phyloP scores from a whole-genome alignment of 73 alveolate species.

The Urostyla sp. region DNA sequence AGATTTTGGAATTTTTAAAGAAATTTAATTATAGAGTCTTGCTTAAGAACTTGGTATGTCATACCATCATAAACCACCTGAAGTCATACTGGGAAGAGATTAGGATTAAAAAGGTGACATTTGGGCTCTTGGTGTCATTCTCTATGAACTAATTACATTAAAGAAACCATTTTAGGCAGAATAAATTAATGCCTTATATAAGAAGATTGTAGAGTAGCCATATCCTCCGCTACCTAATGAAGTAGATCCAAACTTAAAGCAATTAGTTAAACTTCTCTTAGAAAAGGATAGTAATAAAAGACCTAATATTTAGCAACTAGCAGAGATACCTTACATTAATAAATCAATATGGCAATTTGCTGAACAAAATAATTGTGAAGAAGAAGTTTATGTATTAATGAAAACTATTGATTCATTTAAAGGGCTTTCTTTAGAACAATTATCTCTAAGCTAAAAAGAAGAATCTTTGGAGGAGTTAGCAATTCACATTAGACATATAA shows the following conservation, averaged over 20 bases:
- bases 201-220: constrained; percentile 69
- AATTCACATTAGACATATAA: constrained; percentile 51
- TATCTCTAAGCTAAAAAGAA: too few species aligned
- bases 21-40: constrained; percentile 84
- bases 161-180: constrained; percentile 95
- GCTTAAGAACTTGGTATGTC: constrained; percentile 89
- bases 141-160: constrained; percentile 93
- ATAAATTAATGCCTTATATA: constrained; percentile 69
- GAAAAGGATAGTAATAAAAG: constrained; percentile 88
- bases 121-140: constrained; percentile 98
- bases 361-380: constrained; percentile 64
- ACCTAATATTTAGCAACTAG: constrained; percentile 91
- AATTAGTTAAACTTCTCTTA: constrained; percentile 72
- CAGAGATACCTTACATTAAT: constrained; percentile 77
- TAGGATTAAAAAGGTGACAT: constrained; percentile 97
- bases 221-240: constrained; percentile 71
- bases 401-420: too few species aligned
- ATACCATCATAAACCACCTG: constrained; percentile 98
- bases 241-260: constrained; percentile 61
- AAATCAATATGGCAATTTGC: constrained; percentile 73
- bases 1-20: constrained; percentile 97
- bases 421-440: too few species aligned
- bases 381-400: too few species aligned
- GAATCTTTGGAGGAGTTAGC: constrained; percentile 48
- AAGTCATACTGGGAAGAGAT: constrained; percentile 90